Percentiles rank a stretch among this genome's conserved stretches.
Evolutionary conservation across 805 yeast genomes (phyloP).

Genomic region (Tetrapisispora taiwanensis): DNA sequence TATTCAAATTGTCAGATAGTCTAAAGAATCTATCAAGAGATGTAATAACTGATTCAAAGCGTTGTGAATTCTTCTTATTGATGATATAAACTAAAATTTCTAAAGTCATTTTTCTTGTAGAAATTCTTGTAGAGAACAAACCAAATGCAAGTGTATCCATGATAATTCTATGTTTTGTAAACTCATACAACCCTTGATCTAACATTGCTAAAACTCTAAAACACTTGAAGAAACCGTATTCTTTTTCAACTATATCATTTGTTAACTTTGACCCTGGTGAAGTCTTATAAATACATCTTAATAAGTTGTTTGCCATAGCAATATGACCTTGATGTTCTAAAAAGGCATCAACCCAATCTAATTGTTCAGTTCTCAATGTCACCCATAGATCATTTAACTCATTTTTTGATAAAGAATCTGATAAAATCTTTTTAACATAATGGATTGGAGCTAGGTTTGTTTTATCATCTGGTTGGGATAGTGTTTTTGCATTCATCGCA

Average conservation of each 20-base stretch:
- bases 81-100: conserved; percentile 58
- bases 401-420: conserved; percentile 53
- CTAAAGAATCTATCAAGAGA: conserved; percentile 30
- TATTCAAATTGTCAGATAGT: conserved; percentile 20
- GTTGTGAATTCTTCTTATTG: conserved; percentile 35
- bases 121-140: conserved; percentile 59
- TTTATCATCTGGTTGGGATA: conserved; percentile 21
- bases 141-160: conserved; percentile 61
- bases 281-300: conserved; percentile 32
- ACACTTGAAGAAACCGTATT: conserved; percentile 67
- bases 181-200: conserved; percentile 21
- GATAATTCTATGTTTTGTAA: conserved; percentile 29
- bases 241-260: conserved; percentile 51
- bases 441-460: conserved; percentile 50
- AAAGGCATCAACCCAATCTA: conserved; percentile 71
- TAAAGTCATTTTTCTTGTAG: conserved; percentile 70
- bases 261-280: conserved; percentile 21
- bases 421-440: conserved; percentile 65
- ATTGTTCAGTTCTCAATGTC: conserved; percentile 80
- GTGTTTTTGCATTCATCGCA: conserved; percentile 14
- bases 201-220: conserved; percentile 41
- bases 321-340: conserved; percentile 74
- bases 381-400: conserved; percentile 83
- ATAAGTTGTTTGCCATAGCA: conserved; percentile 58
- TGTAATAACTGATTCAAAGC: conserved; percentile 35